Base-by-base conservation (phyloP, 176 grass and related monocot genomes). In the Tillandsia leiboldiana region DNA sequence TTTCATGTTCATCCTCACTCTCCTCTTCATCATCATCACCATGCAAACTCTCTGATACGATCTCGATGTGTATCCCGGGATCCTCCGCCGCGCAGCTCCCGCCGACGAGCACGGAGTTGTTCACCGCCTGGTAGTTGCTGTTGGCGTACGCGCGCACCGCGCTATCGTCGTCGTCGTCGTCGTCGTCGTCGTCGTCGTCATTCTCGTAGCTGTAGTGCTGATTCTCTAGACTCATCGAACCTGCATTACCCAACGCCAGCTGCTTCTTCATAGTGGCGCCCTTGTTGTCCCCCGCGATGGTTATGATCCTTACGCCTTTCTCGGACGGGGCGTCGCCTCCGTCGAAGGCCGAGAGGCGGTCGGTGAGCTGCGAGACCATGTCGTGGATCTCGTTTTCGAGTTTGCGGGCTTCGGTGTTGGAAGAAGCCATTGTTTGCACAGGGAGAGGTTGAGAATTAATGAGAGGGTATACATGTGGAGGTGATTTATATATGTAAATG, bases 91-190 rank as follows among this genome's bases (percentile, higher is more conserved):
- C 53, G 69, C 71, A 90, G 73, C 75, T 93, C 67, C 94, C 90
- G 23, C 83, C 80, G 51, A 94, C 71, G 58, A 94, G 78, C 73
- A 99, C 86, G 3, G 95, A 99, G 85, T 88, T 99, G 87, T 94
- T 99, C 10, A 88, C 82, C 42, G 95, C 90, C 84, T 99, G 95
- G 85, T 94, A 93, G 80, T 93, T 99, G 86, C 87, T 99, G 80
- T 88, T 93, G 63, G 84, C 77, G 79, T 87, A 90, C 67, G 87
- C 70, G 49, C 56, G 71, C 75, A 91, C 62, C 14, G 75, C 57
- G 12, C 17, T 67, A 56, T 88, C 83, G 13, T 86, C 85, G 63
- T 86, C 83, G 13, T 86, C 83, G 0, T 75, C 78, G n/a, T n/a
- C n/a, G n/a, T 88, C 83, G 13, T 86, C 85, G 63, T 86, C 83